These are phyloP conservation scores for Thozetella sp. DNA, from an alignment of 495 filamentous ascomycete species.

Conservation along the genomic window DNA sequence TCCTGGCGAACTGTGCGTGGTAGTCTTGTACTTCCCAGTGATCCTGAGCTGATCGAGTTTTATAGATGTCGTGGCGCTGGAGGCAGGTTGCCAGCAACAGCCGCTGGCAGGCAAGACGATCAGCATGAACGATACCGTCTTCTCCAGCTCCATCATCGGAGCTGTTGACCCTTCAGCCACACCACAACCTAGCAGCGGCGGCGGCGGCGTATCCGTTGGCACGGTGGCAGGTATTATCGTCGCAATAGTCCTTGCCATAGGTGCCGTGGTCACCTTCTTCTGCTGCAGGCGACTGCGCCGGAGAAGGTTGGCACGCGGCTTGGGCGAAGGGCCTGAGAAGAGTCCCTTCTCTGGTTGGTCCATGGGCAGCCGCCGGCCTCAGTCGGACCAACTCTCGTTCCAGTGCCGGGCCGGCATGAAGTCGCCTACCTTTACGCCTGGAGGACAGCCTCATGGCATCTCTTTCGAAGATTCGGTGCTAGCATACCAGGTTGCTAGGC, in stretches of 20 bases:
- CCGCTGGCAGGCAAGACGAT: slow-evolving; percentile 39
- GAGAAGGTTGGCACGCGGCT: slow-evolving; percentile 31
- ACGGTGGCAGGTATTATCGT: slow-evolving; percentile 40
- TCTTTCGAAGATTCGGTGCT: slow-evolving; percentile 23
- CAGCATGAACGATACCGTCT: slow-evolving; percentile 48
- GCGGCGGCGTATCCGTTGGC: slow-evolving; percentile 20
- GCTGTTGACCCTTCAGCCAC: slow-evolving; percentile 37
- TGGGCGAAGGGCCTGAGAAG: slow-evolving; percentile 15
- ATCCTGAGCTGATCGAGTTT: too few relatives aligned
- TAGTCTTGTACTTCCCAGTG: too few relatives aligned
- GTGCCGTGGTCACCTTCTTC: slow-evolving; percentile 29
- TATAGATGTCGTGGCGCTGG: slow-evolving; percentile 42
- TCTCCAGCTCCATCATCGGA: slow-evolving; percentile 36
- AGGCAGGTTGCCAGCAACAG: slow-evolving; percentile 50
- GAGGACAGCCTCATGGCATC: background rate
- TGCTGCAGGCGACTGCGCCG: slow-evolving; percentile 34
- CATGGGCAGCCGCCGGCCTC: slow-evolving; percentile 10
- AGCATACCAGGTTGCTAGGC: background rate
- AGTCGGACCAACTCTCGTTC: slow-evolving; percentile 40
- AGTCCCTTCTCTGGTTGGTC: slow-evolving; percentile 14
- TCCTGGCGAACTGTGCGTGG: slow-evolving; percentile 46
- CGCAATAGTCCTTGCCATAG: slow-evolving; percentile 25
- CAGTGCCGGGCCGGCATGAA: slow-evolving; percentile 47
- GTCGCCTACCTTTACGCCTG: slow-evolving; percentile 38
- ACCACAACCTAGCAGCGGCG: slow-evolving; percentile 3